Evolutionary conservation across 2,329 filamentous ascomycete genomes (phyloP).

Genomic region (Phialophora verrucosa): DNA sequence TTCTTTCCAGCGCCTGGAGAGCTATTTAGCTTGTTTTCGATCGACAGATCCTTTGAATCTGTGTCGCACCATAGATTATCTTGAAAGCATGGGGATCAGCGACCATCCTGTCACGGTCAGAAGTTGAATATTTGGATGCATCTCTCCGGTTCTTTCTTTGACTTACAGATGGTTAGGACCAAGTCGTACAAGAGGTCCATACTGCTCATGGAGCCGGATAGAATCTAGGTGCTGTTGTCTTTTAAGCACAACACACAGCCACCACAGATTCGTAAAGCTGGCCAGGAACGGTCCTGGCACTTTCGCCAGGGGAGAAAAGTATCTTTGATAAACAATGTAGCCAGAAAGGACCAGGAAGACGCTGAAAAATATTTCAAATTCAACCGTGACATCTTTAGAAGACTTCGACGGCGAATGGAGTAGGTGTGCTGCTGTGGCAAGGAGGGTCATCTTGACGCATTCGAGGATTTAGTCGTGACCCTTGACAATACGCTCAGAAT

Average conservation of each 20-base stretch:
- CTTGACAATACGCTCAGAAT: too few species aligned
- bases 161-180: slow-evolving; percentile 72
- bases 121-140: too few species aligned
- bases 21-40: neutral
- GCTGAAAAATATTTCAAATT: too few species aligned
- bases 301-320: neutral
- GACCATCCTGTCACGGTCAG: slow-evolving; percentile 50
- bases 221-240: slow-evolving; percentile 70
- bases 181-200: slow-evolving; percentile 75
- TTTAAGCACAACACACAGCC: slow-evolving; percentile 68
- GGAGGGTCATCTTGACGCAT: too few species aligned
- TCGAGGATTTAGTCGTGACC: too few species aligned
- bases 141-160: too few species aligned
- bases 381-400: too few species aligned
- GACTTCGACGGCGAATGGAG: too few species aligned
- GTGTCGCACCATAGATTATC: slow-evolving; percentile 68
- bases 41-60: neutral
- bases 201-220: slow-evolving; percentile 69
- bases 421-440: too few species aligned
- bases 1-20: neutral
- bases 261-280: slow-evolving; percentile 72
- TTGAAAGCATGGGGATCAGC: slow-evolving; percentile 72
- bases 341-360: neutral
- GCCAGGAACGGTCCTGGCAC: slow-evolving; percentile 76
- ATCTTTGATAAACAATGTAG: slow-evolving; percentile 3